Evolutionary conservation across 2,329 filamentous ascomycete species (phyloP), one percentile per base, ranked within the genome.

Genomic region (Ambrosiella cleistominuta): DNA sequence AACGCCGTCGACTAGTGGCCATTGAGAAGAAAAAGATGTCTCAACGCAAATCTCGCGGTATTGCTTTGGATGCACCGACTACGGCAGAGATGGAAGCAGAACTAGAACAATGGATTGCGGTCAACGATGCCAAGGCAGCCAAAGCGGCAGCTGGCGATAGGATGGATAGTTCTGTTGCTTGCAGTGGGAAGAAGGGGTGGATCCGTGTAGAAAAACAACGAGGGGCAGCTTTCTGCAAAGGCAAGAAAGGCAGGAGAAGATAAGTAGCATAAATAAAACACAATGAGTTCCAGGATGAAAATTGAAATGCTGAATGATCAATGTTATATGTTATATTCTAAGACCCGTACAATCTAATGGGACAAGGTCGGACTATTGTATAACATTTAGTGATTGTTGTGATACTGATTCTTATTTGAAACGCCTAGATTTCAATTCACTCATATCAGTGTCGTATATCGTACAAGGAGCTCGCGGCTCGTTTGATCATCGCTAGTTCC

Each of bases 11-110:
- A 15, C 35, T 59, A 7, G 57, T 59, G 2, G 52, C 52, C 19
- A 59, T 59, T 12, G 57, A 59, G 19, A 59, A 59, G 57, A 53
- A 59, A 17, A 47, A 53, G 7, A 27, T 40, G 3, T 13, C 37
- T n/a, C 57, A 42, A 42, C n/a, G 44, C 13, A 54, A 54, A 35
- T 12, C 36, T 15, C 57, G 57, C 9, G 35, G 57, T 11, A 39
- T 59, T 1, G 37, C 42, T 42, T 53, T 38, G 2, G 38, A 54
- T 39, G 50, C 53, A 2, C 53, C 53, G 1, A 53, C 38, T 7
- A 54, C 57, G 12, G 40, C 42, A 37, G 57, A 52, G 15, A 50
- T 59, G 44, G 54, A 55, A n/a, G 52, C 54, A 13, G 53, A 56
- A 38, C 40, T 59, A 2, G 52, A 59, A 35, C 27, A 40, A 11